Conservation (phyloP, 371 early-diverging fungal genomes). For the Mortierella sp. region DNA sequence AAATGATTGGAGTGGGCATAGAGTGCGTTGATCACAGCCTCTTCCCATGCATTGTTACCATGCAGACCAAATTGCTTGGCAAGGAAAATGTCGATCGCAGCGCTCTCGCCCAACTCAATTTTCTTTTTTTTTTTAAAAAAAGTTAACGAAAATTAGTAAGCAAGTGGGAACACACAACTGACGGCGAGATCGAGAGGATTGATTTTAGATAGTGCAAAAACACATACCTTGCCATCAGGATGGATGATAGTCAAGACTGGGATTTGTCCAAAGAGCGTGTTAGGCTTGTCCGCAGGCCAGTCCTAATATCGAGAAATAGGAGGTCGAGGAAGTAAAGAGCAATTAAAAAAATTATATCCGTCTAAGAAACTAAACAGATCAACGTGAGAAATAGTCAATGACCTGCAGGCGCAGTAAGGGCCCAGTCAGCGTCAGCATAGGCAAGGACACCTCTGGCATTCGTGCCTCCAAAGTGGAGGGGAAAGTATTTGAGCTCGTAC, state of each 20-base stretch:
- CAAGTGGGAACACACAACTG: too few species aligned
- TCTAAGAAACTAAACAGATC: neutral
- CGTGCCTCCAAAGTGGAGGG: constrained; percentile 30
- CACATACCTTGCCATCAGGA: constrained; percentile 17
- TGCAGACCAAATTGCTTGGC: constrained; percentile 35
- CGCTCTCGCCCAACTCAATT: constrained; percentile 19
- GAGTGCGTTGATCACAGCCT: constrained; percentile 31
- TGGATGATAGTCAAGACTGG: constrained; percentile 30
- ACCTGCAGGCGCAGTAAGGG: constrained; percentile 13
- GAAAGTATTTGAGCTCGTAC: constrained; percentile 31
- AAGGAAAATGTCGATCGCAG: constrained; percentile 34
- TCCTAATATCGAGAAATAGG: constrained; percentile 1
- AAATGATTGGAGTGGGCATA: constrained; percentile 20
- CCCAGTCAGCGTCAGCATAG: constrained; percentile 34
- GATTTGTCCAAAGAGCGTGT: constrained; percentile 18
- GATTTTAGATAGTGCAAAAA: neutral
- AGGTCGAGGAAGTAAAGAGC: neutral
- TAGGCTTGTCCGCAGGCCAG: constrained; percentile 23
- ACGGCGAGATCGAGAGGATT: neutral
- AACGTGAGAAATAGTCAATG: neutral
- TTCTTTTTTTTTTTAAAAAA: neutral
- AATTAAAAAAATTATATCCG: neutral
- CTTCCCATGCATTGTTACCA: constrained; percentile 31
- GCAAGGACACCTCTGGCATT: constrained; percentile 25
- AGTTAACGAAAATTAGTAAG: neutral